Percentiles rank a stretch among this genome's conserved stretches.
These are phyloP conservation scores for Curvularia sp. DNA, from an alignment of 2,329 filamentous ascomycete genomes.

Conservation along the genomic window DNA sequence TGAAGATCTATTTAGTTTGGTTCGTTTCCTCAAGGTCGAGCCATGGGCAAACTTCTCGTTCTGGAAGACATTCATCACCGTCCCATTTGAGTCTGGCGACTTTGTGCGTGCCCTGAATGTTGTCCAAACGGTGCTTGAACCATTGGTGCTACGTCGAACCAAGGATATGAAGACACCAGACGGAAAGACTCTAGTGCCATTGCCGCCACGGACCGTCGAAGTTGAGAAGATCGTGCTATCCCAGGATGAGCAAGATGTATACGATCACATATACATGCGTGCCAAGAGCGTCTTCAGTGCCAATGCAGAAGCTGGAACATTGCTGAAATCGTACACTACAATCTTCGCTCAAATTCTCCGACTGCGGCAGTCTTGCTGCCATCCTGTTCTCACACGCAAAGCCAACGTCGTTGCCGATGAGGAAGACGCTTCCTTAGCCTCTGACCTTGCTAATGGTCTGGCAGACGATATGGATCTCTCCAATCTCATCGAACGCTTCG, in stretches of 20 bases:
- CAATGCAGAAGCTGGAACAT: slow-evolving; percentile 88
- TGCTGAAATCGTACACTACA: slow-evolving; percentile 94
- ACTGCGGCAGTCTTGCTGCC: slow-evolving; percentile 91
- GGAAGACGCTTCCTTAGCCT: slow-evolving; percentile 77
- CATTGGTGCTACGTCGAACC: slow-evolving; percentile 90
- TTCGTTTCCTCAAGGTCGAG: slow-evolving; percentile 90
- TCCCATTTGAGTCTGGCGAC: slow-evolving; percentile 94
- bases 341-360: slow-evolving; percentile 97
- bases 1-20: slow-evolving; percentile 91
- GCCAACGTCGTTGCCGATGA: slow-evolving; percentile 85
- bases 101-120: slow-evolving; percentile 94
- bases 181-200: slow-evolving; percentile 78
- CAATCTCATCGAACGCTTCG: slow-evolving; percentile 83
- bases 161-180: slow-evolving; percentile 98
- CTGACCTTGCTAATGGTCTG: slow-evolving; percentile 79
- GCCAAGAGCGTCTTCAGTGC: slow-evolving; percentile 84
- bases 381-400: slow-evolving; percentile 88
- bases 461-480: slow-evolving; percentile 96
- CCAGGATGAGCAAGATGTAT: slow-evolving; percentile 84
- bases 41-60: slow-evolving; percentile 99
- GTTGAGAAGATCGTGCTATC: slow-evolving; percentile 89
- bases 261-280: slow-evolving; percentile 84
- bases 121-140: slow-evolving; percentile 94
- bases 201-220: slow-evolving; percentile 82
- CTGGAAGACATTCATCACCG: slow-evolving; percentile 98